Evolutionary conservation across 768 basidiomycete genomes (phyloP).

Genomic region (Suillus placidus): DNA sequence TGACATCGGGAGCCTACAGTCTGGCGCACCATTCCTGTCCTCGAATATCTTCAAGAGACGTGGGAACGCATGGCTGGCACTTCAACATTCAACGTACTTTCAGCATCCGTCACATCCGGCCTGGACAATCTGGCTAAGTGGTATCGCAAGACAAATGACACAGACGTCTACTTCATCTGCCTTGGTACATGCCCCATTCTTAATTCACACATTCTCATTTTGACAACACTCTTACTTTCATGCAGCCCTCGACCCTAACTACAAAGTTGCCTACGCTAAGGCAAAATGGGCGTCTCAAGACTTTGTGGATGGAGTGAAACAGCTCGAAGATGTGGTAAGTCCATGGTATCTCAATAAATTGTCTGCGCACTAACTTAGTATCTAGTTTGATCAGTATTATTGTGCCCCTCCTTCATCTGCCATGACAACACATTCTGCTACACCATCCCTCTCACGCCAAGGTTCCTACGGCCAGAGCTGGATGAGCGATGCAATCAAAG

Average conservation of each 20-base stretch:
- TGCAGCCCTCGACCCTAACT: constrained; percentile 10
- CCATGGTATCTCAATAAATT: not conserved
- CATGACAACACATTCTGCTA: not conserved
- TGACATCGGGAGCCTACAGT: constrained; percentile 17
- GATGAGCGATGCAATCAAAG: constrained; percentile 3
- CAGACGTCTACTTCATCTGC: constrained; percentile 7
- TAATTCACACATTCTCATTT: constrained; percentile 3
- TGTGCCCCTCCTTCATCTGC: not conserved
- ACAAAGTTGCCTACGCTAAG: constrained; percentile 5
- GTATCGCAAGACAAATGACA: constrained; percentile 11
- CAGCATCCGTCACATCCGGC: constrained; percentile 11
- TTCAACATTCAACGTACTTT: constrained; percentile 15
- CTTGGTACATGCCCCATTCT: not conserved
- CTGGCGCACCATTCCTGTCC: constrained; percentile 20
- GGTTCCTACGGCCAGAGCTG: not conserved
- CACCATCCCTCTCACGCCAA: not conserved
- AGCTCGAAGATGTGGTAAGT: not conserved
- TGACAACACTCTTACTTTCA: not conserved
- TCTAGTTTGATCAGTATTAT: constrained; percentile 4
- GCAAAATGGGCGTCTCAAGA: not conserved
- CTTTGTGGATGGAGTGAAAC: not conserved
- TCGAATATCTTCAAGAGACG: constrained; percentile 21
- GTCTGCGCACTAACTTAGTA: constrained; percentile 1
- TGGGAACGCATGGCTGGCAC: constrained; percentile 19
- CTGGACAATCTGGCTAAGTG: constrained; percentile 18